A percentile compares a stretch with the other conserved stretches of the same genome.
Evolutionary conservation across 148 eudicot genomes (phyloP).

Genomic region (Vaccinium myrtillus): DNA sequence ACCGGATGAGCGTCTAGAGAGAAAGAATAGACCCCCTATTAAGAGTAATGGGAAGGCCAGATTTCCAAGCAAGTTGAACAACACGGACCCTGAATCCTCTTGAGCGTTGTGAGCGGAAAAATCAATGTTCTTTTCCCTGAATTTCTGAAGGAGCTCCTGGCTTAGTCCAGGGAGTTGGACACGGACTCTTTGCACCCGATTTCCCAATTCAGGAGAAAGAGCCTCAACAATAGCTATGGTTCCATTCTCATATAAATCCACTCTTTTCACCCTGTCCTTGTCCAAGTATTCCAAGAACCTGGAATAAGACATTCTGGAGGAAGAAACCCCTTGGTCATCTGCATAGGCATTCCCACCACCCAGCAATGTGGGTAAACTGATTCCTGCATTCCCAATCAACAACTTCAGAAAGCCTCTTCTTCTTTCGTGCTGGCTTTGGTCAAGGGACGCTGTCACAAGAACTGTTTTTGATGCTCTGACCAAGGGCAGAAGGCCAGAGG

Average conservation of each 20-base stretch:
- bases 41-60: slow-evolving; percentile 83
- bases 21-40: slow-evolving; percentile 94
- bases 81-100: slow-evolving; percentile 85
- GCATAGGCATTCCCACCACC: slow-evolving; percentile 68
- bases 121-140: slow-evolving; percentile 92
- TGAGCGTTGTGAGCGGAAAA: slow-evolving; percentile 98
- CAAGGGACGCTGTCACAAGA: slow-evolving; percentile 52
- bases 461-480: slow-evolving; percentile 41
- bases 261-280: slow-evolving; percentile 86
- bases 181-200: slow-evolving; percentile 90
- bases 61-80: slow-evolving; percentile 90
- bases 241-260: slow-evolving; percentile 93
- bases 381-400: slow-evolving; percentile 75
- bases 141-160: slow-evolving; percentile 97
- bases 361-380: slow-evolving; percentile 47
- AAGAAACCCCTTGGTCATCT: slow-evolving; percentile 94
- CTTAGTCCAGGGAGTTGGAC: slow-evolving; percentile 99
- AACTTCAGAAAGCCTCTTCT: slow-evolving; percentile 80
- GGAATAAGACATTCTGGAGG: slow-evolving; percentile 98
- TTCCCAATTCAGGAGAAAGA: slow-evolving; percentile 91
- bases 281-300: slow-evolving; percentile 94
- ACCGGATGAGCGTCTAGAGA: slow-evolving; percentile 80
- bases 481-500: slow-evolving; percentile 36
- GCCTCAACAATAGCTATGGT: slow-evolving; percentile 98
- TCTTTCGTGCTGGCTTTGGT: slow-evolving; percentile 53